phyloP scores from a whole-genome alignment of 2,329 filamentous ascomycete genomes.

The Cladosporium sp. region DNA sequence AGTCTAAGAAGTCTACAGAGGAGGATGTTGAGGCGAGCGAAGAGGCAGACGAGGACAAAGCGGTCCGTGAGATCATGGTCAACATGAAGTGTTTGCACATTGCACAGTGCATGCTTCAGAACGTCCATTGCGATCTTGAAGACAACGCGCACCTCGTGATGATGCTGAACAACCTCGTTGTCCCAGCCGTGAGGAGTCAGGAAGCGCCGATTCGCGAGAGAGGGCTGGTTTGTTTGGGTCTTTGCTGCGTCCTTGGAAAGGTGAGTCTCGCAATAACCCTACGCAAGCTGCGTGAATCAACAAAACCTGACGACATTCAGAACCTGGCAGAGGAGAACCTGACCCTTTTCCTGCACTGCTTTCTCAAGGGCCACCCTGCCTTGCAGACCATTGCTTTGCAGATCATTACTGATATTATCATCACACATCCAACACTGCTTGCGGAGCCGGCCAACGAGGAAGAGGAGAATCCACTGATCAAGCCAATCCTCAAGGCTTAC shows the following conservation, averaged over 20 bases:
- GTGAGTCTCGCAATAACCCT: constrained; percentile 31
- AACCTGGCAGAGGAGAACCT: constrained; percentile 13
- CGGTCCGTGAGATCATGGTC: constrained; percentile 84
- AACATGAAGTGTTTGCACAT: constrained; percentile 99
- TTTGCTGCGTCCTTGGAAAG: constrained; percentile 87
- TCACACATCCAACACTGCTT: constrained; percentile 77
- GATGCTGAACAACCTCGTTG: constrained; percentile 96
- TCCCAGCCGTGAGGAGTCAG: constrained; percentile 88
- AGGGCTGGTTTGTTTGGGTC: constrained; percentile 79
- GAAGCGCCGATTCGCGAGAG: constrained; percentile 88
- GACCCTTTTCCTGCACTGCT: constrained; percentile 77
- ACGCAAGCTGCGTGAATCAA: no score
- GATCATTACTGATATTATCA: constrained; percentile 87
- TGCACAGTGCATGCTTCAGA: constrained; percentile 93
- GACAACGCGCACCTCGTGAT: constrained; percentile 85
- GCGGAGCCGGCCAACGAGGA: constrained; percentile 43
- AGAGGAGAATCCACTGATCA: constrained; percentile 40
- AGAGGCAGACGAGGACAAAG: constrained; percentile 61
- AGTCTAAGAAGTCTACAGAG: constrained; percentile 45
- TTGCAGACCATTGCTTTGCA: constrained; percentile 87
- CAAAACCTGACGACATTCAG: not conserved
- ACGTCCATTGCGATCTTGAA: constrained; percentile 81
- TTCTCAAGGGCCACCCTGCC: constrained; percentile 82
- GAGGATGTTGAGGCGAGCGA: constrained; percentile 54
- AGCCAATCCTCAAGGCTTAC: constrained; percentile 76